phyloP scores from a whole-genome alignment of 2,329 filamentous ascomycete species.

The Fusarium camptoceras region DNA sequence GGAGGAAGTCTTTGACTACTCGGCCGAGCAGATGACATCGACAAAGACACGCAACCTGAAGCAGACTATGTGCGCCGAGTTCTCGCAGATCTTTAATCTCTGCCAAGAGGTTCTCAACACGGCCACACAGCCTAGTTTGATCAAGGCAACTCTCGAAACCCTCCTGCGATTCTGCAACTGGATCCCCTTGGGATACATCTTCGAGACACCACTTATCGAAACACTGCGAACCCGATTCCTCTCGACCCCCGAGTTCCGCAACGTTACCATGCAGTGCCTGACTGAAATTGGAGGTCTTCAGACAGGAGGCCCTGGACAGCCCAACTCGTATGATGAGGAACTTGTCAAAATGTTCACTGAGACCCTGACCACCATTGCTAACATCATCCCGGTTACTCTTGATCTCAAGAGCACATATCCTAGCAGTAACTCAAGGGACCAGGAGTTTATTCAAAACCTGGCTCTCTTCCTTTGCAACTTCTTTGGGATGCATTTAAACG shows the following conservation, averaged over 20 bases:
- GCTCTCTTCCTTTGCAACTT: constrained; percentile 97
- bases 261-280: constrained; percentile 94
- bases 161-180: constrained; percentile 97
- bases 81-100: constrained; percentile 97
- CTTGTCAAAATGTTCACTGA: constrained; percentile 99
- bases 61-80: constrained; percentile 98
- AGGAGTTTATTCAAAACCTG: constrained; percentile 97
- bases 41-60: constrained; percentile 96
- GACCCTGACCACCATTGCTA: constrained; percentile 90
- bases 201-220: constrained; percentile 96
- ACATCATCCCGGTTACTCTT: constrained; percentile 89
- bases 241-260: constrained; percentile 93
- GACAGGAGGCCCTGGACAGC: constrained; percentile 75
- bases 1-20: constrained; percentile 99
- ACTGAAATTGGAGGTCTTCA: constrained; percentile 97
- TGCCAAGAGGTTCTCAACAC: constrained; percentile 95
- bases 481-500: constrained; percentile 90
- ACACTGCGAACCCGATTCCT: constrained; percentile 93
- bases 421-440: constrained; percentile 89
- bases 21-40: constrained; percentile 99
- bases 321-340: constrained; percentile 89
- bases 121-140: constrained; percentile 85
- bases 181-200: constrained; percentile 98
- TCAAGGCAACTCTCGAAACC: constrained; percentile 97
- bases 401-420: constrained; percentile 93